A percentile compares a stretch with the other conserved stretches of the same genome.
These are phyloP conservation scores for Posidonia australis DNA, from an alignment of 106 monocot genomes.

Conservation along the genomic window DNA sequence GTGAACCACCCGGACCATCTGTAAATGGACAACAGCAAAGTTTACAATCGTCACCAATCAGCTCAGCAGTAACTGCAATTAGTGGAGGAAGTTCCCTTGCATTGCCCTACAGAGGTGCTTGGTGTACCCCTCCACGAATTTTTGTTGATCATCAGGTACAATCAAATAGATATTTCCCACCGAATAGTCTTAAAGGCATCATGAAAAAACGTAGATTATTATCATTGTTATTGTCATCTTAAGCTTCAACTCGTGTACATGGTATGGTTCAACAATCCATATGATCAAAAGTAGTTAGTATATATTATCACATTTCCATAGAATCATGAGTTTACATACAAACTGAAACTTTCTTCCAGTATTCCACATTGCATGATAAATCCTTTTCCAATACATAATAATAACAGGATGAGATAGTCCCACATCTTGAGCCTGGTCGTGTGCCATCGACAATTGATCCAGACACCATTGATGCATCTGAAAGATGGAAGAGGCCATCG, in stretches of 20 bases:
- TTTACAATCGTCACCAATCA: constrained; percentile 45
- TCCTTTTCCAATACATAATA: background rate
- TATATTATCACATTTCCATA: no score
- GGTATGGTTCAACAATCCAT: no score
- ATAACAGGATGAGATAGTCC: constrained; percentile 43
- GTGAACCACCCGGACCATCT: constrained; percentile 42
- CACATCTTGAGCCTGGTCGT: constrained; percentile 38
- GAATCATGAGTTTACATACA: no score
- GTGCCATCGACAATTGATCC: constrained; percentile 48
- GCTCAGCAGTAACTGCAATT: constrained; percentile 46
- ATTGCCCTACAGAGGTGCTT: constrained; percentile 53
- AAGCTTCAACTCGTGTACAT: no score
- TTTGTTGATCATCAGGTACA: constrained; percentile 36
- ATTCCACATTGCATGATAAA: background rate
- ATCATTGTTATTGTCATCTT: no score
- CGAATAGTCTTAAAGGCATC: no score
- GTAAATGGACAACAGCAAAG: constrained; percentile 37
- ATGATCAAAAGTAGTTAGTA: no score
- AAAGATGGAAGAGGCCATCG: constrained; percentile 16
- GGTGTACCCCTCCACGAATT: constrained; percentile 56
- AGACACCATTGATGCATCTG: constrained; percentile 18
- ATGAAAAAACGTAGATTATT: no score
- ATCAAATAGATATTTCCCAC: background rate
- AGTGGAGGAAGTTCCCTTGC: constrained; percentile 47
- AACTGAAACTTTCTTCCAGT: background rate